phyloP scores from a whole-genome alignment of 2,329 filamentous ascomycete species.

The Neofusicoccum ribis region DNA sequence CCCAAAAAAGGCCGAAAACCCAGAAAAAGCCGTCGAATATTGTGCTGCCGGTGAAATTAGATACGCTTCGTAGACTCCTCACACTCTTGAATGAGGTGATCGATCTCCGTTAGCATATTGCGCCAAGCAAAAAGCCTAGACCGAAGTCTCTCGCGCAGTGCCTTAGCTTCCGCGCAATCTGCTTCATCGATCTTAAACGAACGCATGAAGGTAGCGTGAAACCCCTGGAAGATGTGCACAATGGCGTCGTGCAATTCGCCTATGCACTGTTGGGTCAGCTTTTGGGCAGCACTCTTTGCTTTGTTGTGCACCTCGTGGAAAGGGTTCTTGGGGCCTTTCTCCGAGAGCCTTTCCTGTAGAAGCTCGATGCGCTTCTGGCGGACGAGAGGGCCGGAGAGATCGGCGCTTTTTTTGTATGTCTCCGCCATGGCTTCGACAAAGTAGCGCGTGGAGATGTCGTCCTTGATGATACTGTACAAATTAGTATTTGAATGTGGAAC shows the following conservation, averaged over 20 bases:
- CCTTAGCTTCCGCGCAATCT: not conserved
- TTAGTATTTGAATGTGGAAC: too few relatives aligned
- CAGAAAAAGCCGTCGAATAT: too few relatives aligned
- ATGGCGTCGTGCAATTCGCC: not conserved
- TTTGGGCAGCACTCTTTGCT: not conserved
- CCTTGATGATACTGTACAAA: not conserved
- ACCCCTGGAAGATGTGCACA: not conserved
- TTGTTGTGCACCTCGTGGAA: not conserved
- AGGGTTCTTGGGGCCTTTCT: not conserved
- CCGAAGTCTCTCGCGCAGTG: constrained; percentile 13
- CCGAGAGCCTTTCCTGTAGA: not conserved
- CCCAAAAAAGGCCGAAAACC: too few relatives aligned
- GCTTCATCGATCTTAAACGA: constrained; percentile 17
- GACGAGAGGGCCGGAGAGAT: not conserved
- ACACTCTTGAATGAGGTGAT: not conserved
- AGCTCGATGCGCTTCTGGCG: not conserved
- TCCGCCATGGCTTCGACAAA: constrained; percentile 22
- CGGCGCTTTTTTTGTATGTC: constrained; percentile 20
- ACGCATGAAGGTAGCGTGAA: constrained; percentile 16
- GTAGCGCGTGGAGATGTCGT: constrained; percentile 13
- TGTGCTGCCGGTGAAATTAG: too few relatives aligned
- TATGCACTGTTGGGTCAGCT: not conserved
- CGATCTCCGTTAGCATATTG: not conserved
- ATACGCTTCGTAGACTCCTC: too few relatives aligned
- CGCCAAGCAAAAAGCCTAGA: not conserved